Evolutionary conservation across 1,284 basidiomycete species (phyloP).

Genomic region (Trichosporon asahii): DNA sequence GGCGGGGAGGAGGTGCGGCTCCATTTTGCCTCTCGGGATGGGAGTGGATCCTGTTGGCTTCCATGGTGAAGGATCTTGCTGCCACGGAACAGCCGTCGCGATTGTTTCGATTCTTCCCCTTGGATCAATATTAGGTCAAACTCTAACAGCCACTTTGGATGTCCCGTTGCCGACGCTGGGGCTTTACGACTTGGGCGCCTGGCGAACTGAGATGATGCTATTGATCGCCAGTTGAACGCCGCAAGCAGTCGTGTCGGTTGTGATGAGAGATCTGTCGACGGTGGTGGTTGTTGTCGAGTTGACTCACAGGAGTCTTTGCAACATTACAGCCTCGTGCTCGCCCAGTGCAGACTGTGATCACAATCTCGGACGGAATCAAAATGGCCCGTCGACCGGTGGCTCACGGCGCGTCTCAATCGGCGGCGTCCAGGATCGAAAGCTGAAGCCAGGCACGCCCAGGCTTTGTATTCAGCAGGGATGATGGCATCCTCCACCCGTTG

Average conservation of each 20-base stretch:
- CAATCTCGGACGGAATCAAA: constrained; percentile 1
- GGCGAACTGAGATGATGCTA: background rate
- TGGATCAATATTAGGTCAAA: constrained; percentile 1
- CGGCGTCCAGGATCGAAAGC: too few species aligned
- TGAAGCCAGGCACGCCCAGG: background rate
- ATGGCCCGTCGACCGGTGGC: background rate
- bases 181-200: background rate
- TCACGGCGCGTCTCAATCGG: background rate
- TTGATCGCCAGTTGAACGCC: background rate
- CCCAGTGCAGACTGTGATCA: background rate
- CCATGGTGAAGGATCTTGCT: background rate
- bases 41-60: background rate
- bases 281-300: background rate
- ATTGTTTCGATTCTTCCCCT: background rate
- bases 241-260: background rate
- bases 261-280: background rate
- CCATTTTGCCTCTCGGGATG: background rate
- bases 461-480: background rate
- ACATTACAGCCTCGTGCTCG: background rate
- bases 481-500: background rate
- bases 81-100: background rate
- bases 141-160: background rate
- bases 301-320: background rate
- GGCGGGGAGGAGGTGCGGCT: background rate
- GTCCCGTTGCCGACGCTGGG: background rate